Evolutionary conservation across 495 filamentous ascomycete genomes (phyloP), one percentile per base, ranked within the genome.

Genomic region (Xylaria curta): DNA sequence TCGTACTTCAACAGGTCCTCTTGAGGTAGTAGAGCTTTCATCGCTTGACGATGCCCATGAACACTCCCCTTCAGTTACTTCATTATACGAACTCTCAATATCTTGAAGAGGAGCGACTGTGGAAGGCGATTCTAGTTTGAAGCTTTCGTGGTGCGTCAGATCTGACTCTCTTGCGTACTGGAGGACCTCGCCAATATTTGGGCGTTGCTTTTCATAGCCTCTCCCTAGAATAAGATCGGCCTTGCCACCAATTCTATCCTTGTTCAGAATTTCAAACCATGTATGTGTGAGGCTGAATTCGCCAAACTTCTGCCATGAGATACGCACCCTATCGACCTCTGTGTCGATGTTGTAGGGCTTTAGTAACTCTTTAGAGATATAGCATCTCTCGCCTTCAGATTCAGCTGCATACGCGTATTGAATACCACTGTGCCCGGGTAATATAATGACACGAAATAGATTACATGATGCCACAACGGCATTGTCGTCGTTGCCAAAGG

Each of bases 21-120:
- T 19, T 2, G 26, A 13, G 26, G 62, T 65, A 19, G 2, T 7
- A 46, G 21, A 46, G 42, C 62, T 65, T 33, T 65, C 62, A 13
- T 49, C 26, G 15, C 62, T 65, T 49, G 62, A 47, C 7, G 62
- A 65, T 24, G 42, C 31, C 62, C 24, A 46, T 49, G 42, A 65
- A 19, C 2, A 49, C n/a, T 6, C 62, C 1, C 13, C 9, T 4
- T 65, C 62, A n/a, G 62, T 31, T 49, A 46, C 24, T 19, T 17
- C 42, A 13, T n/a, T 40, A 9, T 4, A n/a, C 9, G 40, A 65
- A 47, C 12, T 13, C 10, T 59, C 56, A 38, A 33, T 19, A 0
- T 59, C 33, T 38, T 38, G 15, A 15, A 47, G 36, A 38, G 36
- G 36, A n/a, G 17, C 17, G 17, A 17, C 15, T 15, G 15, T 47